Base-by-base conservation (phyloP, 352 stramenopile genomes). In the Phytophthora quininea region DNA sequence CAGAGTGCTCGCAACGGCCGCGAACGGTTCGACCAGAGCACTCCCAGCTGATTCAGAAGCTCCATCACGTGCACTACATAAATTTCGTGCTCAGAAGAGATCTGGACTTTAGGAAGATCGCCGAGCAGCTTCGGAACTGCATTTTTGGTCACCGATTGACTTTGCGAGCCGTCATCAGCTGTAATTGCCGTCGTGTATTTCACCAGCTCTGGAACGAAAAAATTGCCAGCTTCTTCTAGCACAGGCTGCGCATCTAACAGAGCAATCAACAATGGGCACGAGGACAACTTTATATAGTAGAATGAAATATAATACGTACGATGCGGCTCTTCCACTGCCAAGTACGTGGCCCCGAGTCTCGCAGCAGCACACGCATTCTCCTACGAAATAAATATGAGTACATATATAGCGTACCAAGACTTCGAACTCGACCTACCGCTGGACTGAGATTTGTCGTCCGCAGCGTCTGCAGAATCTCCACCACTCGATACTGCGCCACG, bases 1-100 rank as follows among this genome's bases (percentile, higher is more conserved):
- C 83, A 88, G 7, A 91, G 64, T 27, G 85, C 83, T 32, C 79
- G 74, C 35, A 75, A 33, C 1, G 72, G 68, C 11, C 73, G 56
- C 37, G 79, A 70, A 1, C 85, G 78, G 33, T 91, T 89, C 31
- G 75, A 88, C 83, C 81, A 93, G 8, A 93, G 59, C 30, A 93
- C 84, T 5, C 85, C 85, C 11, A 87, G 56, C 42, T 93, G 83
- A 43, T 82, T 90, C 38, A 92, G 69, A 43, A 92, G 62, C 37
- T 74, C 69, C 19, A 77, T 61, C 4, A 77, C 56, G 43, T 74
- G 54, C 38, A 49, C 49, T 6, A 64, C 32, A n/a, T 72, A 78
- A 48, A 52, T 52, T 1, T 74, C 55, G 9, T 64, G 48, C 27
- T 62, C 64, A 0, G 54, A 29, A 10, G 38, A 45, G 7, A 82